phyloP scores from a whole-genome alignment of 495 filamentous ascomycete species.

The Xylaria flabelliformis region DNA sequence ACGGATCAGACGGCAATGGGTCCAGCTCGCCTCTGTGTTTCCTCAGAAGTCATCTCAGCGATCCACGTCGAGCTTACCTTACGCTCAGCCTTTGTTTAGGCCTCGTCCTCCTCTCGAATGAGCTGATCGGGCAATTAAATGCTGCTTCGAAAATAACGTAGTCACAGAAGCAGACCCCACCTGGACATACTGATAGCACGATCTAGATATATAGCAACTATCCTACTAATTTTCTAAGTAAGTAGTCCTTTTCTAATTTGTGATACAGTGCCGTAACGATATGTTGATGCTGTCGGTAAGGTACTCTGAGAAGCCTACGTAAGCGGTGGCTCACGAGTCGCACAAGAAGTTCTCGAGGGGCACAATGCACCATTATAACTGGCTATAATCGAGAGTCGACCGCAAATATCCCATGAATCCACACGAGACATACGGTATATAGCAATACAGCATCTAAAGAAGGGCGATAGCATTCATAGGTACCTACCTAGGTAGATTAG shows the following conservation, averaged over 20 bases:
- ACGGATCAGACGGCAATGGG: not conserved
- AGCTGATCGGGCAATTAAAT: not conserved
- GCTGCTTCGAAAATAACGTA: not conserved
- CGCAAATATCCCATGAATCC: not conserved
- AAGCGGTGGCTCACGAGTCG: not conserved
- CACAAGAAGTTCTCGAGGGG: not conserved
- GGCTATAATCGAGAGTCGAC: not conserved
- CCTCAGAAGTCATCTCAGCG: not conserved
- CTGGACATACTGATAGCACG: not conserved
- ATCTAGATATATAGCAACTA: not conserved
- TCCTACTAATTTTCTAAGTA: not conserved
- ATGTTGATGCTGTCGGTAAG: not conserved
- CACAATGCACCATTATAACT: not conserved
- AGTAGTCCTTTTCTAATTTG: not conserved
- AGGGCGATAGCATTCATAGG: not conserved
- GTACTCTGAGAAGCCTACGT: no score
- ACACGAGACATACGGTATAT: not conserved
- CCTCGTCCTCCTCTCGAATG: not conserved
- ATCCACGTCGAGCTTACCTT: conserved; percentile 6
- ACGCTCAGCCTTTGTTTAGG: not conserved
- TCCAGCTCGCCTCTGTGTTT: not conserved
- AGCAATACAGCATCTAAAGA: not conserved
- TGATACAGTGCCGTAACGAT: not conserved
- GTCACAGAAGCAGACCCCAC: not conserved
- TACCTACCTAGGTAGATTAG: not conserved